Conservation (phyloP, 345 rosid genomes). For the Clarkia xantiana region DNA sequence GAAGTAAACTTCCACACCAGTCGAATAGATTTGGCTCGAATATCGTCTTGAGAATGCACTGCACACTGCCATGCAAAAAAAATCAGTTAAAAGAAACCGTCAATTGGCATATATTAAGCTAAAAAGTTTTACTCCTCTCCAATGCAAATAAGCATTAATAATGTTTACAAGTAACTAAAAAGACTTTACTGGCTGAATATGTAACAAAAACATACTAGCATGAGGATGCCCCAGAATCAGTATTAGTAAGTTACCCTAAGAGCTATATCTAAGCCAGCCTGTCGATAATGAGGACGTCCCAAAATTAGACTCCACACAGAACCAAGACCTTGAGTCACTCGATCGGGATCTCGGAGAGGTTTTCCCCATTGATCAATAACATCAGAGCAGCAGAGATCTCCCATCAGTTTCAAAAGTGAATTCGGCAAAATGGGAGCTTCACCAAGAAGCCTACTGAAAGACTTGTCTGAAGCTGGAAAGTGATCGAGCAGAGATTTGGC, state of each 20-base stretch:
- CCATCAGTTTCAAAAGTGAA: constrained; percentile 60
- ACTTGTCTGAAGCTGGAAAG: constrained; percentile 91
- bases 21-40: constrained; percentile 85
- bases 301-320: constrained; percentile 92
- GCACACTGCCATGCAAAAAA: constrained; percentile 56
- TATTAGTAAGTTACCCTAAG: constrained; percentile 39
- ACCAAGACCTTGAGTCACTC: constrained; percentile 94
- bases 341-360: constrained; percentile 61
- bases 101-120: constrained; percentile 2
- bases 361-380: constrained; percentile 46
- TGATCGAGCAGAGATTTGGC: constrained; percentile 66
- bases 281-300: constrained; percentile 76
- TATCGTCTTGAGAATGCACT: constrained; percentile 81
- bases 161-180: too few species aligned
- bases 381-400: constrained; percentile 60
- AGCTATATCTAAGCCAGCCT: constrained; percentile 72
- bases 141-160: too few species aligned
- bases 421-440: constrained; percentile 79
- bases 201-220: too few species aligned
- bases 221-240: neutral
- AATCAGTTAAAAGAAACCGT: constrained; percentile 1
- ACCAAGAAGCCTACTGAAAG: constrained; percentile 81
- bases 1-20: constrained; percentile 38
- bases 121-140: neutral
- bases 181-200: too few species aligned